Evolutionary conservation across 225 moss, liverwort and hornwort species (phyloP).

Genomic region (Neckera pumila): DNA sequence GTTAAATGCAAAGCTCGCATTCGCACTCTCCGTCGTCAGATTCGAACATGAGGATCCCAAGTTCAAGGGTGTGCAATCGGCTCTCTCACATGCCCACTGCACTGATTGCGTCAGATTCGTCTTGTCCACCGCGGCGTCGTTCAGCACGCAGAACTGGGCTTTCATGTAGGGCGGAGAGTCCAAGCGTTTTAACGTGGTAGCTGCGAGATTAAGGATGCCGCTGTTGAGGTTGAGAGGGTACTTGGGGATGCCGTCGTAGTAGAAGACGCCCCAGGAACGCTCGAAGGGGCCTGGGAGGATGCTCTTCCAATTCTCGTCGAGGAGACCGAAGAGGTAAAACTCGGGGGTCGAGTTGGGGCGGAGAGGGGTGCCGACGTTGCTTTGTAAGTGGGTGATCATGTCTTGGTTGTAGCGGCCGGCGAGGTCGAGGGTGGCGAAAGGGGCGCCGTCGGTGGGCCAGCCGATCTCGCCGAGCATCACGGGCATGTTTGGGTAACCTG

Average conservation of each 20-base stretch:
- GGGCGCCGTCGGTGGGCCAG: constrained; percentile 36
- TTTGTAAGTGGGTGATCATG: constrained; percentile 32
- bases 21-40: not conserved
- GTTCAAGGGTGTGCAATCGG: constrained; percentile 16
- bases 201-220: not conserved
- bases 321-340: constrained; percentile 30
- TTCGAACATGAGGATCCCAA: not conserved
- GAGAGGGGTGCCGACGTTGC: constrained; percentile 18
- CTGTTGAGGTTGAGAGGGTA: constrained; percentile 27
- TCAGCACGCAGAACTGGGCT: not conserved
- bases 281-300: constrained; percentile 31
- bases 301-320: constrained; percentile 47
- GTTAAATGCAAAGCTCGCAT: constrained; percentile 21
- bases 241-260: constrained; percentile 41
- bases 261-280: constrained; percentile 45
- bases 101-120: not conserved
- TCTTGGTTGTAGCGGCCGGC: constrained; percentile 22
- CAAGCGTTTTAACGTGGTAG: not conserved
- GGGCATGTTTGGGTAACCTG: constrained; percentile 53
- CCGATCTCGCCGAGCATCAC: constrained; percentile 66
- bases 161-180: constrained; percentile 5
- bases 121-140: not conserved
- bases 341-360: not conserved
- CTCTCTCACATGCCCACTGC: constrained; percentile 7
- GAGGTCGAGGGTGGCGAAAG: not conserved